Base-by-base conservation (phyloP, 495 filamentous ascomycete species). In the Annulohypoxylon nitens region DNA sequence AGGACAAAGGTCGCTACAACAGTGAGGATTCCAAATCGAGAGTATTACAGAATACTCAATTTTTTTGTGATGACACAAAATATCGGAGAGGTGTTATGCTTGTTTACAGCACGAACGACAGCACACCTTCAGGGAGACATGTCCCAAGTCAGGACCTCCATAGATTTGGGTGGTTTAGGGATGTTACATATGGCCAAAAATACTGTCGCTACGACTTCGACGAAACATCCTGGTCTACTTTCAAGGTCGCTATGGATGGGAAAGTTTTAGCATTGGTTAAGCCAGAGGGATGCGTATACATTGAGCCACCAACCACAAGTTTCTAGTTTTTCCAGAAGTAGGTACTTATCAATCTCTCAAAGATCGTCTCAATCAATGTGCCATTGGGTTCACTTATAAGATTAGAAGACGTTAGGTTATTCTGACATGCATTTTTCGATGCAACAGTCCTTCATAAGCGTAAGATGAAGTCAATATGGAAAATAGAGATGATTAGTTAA, bases 401-500 rank as follows among this genome's bases (percentile, higher is more conserved):
- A 14, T 43, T 0, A 43, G 12, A 43, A 14, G 39, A 43, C 12
- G n/a, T 4, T 3, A 5, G 10, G 39, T 0, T n/a, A 14, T 43
- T n/a, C 12, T n/a, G 14, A 43, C 12, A n/a, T 9, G 36, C 36
- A 43, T 2, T 57, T 57, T 57, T 33, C 14, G 30, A 30, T 36
- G n/a, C 10, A 36, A 57, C 3, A 47, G 0, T 20, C 43, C 43
- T 12, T 47, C 4, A 6, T 4, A 47, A 20, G 5, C 43, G 5
- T 9, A 20, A 16, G 5, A 5, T 18, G 6, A 12, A 47, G 18
- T n/a, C 16, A 47, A 14, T 14, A 0, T 8, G 2, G 16, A 47
- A 12, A 12, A 6, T 16, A 47, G 4, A 18, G n/a, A 18, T 47
- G 7, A 16, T 47, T 20, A 23, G 43, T 80, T 71, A 84, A 5